These are phyloP conservation scores for Dissophora globulifera DNA, from an alignment of 192 early-diverging fungal genomes.

Conservation along the genomic window DNA sequence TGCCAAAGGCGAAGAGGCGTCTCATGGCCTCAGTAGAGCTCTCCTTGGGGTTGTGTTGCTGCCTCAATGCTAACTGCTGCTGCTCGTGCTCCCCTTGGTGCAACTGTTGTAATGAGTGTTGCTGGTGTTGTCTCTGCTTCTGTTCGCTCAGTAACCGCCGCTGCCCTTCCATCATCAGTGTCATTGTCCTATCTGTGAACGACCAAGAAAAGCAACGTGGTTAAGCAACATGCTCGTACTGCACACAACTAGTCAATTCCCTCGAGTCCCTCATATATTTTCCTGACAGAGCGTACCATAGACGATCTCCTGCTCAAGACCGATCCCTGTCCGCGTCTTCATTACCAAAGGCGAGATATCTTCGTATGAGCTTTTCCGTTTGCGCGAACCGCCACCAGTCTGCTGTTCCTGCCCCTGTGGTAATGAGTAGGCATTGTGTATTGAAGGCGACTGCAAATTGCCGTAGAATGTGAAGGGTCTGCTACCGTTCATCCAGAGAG, in stretches of 20 bases:
- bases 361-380: slow-evolving; percentile 41
- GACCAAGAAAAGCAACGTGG: not conserved
- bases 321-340: slow-evolving; percentile 44
- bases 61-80: not conserved
- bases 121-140: slow-evolving; percentile 11
- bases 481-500: slow-evolving; percentile 23
- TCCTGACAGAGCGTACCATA: no score
- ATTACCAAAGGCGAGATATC: slow-evolving; percentile 41
- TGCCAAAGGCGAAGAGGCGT: slow-evolving; percentile 38
- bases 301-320: slow-evolving; percentile 48
- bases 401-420: no score
- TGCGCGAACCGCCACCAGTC: slow-evolving; percentile 9
- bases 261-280: no score
- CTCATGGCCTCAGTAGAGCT: slow-evolving; percentile 27
- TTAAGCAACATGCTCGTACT: not conserved
- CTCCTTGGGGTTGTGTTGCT: slow-evolving; percentile 7
- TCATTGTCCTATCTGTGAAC: slow-evolving; percentile 40
- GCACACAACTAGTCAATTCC: not conserved
- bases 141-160: slow-evolving; percentile 23
- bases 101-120: not conserved
- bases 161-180: slow-evolving; percentile 46
- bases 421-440: slow-evolving; percentile 1
- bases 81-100: slow-evolving; percentile 18
- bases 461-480: slow-evolving; percentile 24
- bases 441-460: slow-evolving; percentile 5